Evolutionary conservation across 2,329 filamentous ascomycete species (phyloP).

Genomic region (Dactylonectria macrodidyma): DNA sequence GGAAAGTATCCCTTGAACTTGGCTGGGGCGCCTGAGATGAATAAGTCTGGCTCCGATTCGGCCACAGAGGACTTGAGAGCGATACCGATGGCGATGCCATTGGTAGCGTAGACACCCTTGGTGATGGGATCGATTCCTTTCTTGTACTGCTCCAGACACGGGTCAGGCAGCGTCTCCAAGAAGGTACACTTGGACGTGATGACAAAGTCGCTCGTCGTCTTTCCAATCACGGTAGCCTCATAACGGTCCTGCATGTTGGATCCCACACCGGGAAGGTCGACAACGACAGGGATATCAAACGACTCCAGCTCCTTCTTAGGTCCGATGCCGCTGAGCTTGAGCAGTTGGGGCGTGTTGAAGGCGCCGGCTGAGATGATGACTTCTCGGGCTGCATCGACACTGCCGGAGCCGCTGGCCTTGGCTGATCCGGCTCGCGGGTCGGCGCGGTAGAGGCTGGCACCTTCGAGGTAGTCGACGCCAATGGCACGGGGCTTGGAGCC

Average conservation of each 20-base stretch:
- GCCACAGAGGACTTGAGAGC: conserved; percentile 53
- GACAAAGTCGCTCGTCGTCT: conserved; percentile 36
- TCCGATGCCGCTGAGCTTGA: conserved; percentile 62
- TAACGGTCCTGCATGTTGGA: conserved; percentile 72
- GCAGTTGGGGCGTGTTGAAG: conserved; percentile 65
- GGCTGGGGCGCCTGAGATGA: conserved; percentile 68
- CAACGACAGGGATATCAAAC: conserved; percentile 51
- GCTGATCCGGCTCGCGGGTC: conserved; percentile 41
- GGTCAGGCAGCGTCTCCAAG: conserved; percentile 34
- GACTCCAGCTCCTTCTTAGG: conserved; percentile 44
- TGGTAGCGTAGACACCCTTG: conserved; percentile 57
- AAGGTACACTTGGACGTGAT: conserved; percentile 44
- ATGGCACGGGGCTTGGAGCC: conserved; percentile 49
- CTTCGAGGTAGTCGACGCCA: conserved; percentile 52
- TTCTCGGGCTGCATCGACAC: conserved; percentile 44
- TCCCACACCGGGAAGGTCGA: conserved; percentile 68
- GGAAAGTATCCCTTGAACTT: conserved; percentile 72
- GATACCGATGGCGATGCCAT: conserved; percentile 68
- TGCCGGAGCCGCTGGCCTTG: conserved; percentile 22
- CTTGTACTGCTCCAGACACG: conserved; percentile 39
- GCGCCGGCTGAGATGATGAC: conserved; percentile 65
- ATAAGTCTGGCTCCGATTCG: conserved; percentile 65
- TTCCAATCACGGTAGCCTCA: conserved; percentile 48
- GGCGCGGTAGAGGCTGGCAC: conserved; percentile 41
- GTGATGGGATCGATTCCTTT: conserved; percentile 32